Evolutionary conservation across 441 rosid species (phyloP), one percentile per base, ranked within the genome.

Genomic region (Isatis lusitanica): DNA sequence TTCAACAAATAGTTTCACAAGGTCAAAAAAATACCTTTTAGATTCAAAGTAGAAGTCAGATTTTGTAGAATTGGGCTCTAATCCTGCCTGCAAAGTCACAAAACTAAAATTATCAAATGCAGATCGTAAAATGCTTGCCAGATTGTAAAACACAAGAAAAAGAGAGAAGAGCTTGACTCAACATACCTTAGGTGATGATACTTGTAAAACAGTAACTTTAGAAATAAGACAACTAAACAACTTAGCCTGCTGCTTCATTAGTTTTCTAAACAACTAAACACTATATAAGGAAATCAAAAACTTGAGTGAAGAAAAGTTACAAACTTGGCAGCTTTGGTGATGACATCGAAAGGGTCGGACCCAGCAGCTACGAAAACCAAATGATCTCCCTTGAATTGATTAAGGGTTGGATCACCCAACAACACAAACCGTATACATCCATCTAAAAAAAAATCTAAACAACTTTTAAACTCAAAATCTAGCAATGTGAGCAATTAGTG

Each of bases 1-100:
- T 52, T 59, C 67, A 46, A 62, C 61, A 63, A 51, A 11, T 31
- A 36, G 57, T 47, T 42, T 51, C 30, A 77, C 63, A 18, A 12
- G 47, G 17, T 8, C 65, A 59, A 30, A 64, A 77, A 46, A 50
- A 58, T 65, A 91, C 97, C 95, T 87, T 90, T 82, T 82, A 5
- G 97, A 91, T 81, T 94, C 98, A 82, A 84, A 94, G 74, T 90
- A 94, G 83, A 83, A 91, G 82, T 83, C 87, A 68, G 81, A 83
- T 53, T 81, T 76, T 63, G 66, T 66, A 50, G 78, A 68, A 15
- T 63, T 77, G 35, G 83, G 82, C 71, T 85, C 83, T 58, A 70
- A 70, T 62, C 80, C 81, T 43, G 74, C 72, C 94, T 87, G 89
- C 75, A 81, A 82, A 80, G 63, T 65, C 70, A 40, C 56, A 0